A percentile compares a stretch with the other conserved stretches of the same genome.
These are phyloP conservation scores for Zoysia matrella DNA, from an alignment of 202 grass and related monocot species.

Conservation along the genomic window DNA sequence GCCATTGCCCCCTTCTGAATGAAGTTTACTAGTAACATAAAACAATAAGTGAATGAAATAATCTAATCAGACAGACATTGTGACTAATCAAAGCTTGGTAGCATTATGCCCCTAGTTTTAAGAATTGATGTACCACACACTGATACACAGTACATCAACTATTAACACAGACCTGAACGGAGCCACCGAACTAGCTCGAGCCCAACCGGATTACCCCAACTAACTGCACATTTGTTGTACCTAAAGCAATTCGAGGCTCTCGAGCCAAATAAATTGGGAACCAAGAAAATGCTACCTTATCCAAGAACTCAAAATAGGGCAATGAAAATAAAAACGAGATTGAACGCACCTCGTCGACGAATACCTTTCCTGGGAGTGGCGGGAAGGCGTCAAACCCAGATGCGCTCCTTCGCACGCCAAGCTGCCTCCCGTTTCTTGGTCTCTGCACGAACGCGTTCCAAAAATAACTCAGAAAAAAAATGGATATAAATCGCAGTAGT, in stretches of 20 bases:
- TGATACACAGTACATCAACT: neutral
- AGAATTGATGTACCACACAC: neutral
- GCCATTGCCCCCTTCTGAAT: neutral
- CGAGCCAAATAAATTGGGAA: too few relatives aligned
- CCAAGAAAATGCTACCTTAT: too few relatives aligned
- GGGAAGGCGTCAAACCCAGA: slow-evolving; percentile 62
- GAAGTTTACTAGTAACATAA: neutral
- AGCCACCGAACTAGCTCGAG: slow-evolving; percentile 13
- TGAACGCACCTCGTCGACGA: slow-evolving; percentile 67
- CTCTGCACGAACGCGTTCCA: slow-evolving; percentile 29
- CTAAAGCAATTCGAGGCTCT: too few relatives aligned
- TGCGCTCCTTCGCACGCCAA: slow-evolving; percentile 50
- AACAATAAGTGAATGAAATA: slow-evolving; percentile 3
- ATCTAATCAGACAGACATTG: neutral
- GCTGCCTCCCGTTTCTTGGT: slow-evolving; percentile 35
- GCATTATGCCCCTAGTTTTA: neutral
- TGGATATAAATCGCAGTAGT: neutral
- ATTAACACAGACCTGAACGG: neutral
- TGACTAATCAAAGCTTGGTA: slow-evolving; percentile 3
- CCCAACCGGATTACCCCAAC: too few relatives aligned
- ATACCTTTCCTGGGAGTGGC: slow-evolving; percentile 55
- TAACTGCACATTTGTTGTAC: too few relatives aligned
- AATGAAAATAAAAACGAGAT: neutral
- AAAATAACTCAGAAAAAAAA: slow-evolving; percentile 14
- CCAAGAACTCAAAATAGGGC: too few relatives aligned